These are phyloP conservation scores for Neurospora tetraspora DNA, from an alignment of 495 filamentous ascomycete genomes.

Conservation along the genomic window DNA sequence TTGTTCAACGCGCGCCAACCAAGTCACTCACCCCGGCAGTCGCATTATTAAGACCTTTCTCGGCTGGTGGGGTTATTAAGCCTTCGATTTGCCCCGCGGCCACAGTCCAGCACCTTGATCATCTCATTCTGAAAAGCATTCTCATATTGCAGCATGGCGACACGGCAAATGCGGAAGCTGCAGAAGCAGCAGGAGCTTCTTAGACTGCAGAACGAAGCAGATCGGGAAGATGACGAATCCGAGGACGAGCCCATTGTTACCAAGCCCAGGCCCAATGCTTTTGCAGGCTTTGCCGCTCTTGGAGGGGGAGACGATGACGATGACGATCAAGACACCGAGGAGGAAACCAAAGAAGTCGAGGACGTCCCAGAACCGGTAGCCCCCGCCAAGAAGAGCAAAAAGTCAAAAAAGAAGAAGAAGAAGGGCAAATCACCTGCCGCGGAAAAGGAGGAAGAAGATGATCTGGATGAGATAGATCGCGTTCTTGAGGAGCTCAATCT, in stretches of 20 bases:
- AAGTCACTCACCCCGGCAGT: neutral
- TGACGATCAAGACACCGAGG: constrained; percentile 33
- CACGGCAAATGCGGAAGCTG: constrained; percentile 66
- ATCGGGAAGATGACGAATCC: constrained; percentile 32
- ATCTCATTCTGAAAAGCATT: neutral
- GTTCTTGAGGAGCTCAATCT: constrained; percentile 58
- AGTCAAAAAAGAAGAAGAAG: constrained; percentile 53
- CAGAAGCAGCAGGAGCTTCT: constrained; percentile 59
- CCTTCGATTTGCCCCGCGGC: neutral
- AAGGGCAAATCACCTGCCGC: constrained; percentile 23
- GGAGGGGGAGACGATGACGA: constrained; percentile 30
- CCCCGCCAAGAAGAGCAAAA: constrained; percentile 41
- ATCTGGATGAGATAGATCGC: constrained; percentile 71
- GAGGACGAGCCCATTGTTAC: constrained; percentile 32
- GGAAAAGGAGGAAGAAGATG: constrained; percentile 20
- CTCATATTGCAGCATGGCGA: constrained; percentile 51
- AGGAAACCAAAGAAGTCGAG: constrained; percentile 36
- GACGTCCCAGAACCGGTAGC: constrained; percentile 23
- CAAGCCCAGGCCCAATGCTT: constrained; percentile 32
- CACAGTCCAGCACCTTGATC: neutral
- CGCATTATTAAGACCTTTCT: neutral
- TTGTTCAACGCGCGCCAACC: neutral
- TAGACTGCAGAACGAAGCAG: constrained; percentile 21
- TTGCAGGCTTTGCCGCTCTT: constrained; percentile 42
- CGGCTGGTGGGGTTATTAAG: neutral